A percentile compares a stretch with the other conserved stretches of the same genome.
These are phyloP conservation scores for Xylaria sp. DNA, from an alignment of 2,329 filamentous ascomycete genomes.

Conservation along the genomic window DNA sequence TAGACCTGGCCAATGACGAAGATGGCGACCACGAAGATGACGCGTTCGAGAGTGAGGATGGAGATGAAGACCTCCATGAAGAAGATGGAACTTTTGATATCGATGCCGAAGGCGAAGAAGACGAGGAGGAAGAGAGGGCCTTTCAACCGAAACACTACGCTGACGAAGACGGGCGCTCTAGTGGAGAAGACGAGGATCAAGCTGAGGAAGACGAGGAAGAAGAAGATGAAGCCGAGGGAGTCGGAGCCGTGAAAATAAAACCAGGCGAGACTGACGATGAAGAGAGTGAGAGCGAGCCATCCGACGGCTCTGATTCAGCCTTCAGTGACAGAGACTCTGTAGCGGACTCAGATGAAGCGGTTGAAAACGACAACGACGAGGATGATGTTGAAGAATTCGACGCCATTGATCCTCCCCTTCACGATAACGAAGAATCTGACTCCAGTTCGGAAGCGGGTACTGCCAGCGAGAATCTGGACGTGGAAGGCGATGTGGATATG, in stretches of 20 bases:
- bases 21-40: constrained; percentile 29
- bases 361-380: constrained; percentile 46
- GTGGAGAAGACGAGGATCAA: constrained; percentile 49
- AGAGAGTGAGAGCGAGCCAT: constrained; percentile 52
- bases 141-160: constrained; percentile 29
- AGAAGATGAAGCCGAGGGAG: constrained; percentile 63
- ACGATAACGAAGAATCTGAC: constrained; percentile 47
- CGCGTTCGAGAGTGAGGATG: constrained; percentile 43
- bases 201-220: constrained; percentile 50
- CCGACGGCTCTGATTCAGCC: constrained; percentile 45
- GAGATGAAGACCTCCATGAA: constrained; percentile 49
- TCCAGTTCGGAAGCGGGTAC: constrained; percentile 46
- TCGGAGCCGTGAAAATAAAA: constrained; percentile 67
- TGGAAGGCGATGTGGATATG: constrained; percentile 46
- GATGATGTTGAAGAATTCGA: constrained; percentile 50
- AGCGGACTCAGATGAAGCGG: constrained; percentile 48
- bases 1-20: constrained; percentile 46
- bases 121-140: constrained; percentile 48
- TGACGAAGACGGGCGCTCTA: constrained; percentile 45
- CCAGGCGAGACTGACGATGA: constrained; percentile 62
- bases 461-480: constrained; percentile 41
- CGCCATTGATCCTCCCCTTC: constrained; percentile 39
- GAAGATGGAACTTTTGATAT: constrained; percentile 52
- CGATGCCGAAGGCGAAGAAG: constrained; percentile 56
- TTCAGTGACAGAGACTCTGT: constrained; percentile 46